Conservation (phyloP, 192 early-diverging fungal genomes). For the Coemansia sp. region DNA sequence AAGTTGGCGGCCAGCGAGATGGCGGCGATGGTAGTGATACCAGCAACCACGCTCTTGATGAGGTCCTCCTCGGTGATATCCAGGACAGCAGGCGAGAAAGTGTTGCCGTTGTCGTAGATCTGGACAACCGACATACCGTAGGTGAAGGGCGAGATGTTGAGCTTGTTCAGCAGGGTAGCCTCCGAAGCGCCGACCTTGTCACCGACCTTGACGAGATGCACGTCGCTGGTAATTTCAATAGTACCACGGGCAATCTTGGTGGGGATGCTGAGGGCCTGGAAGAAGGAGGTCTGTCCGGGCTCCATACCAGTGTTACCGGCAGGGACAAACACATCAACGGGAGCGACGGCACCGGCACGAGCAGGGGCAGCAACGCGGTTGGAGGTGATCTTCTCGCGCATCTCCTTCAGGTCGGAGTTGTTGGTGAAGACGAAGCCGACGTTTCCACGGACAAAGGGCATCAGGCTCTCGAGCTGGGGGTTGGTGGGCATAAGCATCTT, state of each 20-base stretch:
- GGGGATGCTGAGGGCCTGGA: constrained; percentile 99
- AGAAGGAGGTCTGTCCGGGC: constrained; percentile 99
- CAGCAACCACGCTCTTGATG: constrained; percentile 67
- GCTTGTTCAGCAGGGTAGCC: constrained; percentile 98
- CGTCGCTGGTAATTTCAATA: constrained; percentile 98
- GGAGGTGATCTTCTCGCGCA: constrained; percentile 86
- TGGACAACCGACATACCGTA: constrained; percentile 95
- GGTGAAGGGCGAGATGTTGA: constrained; percentile 99
- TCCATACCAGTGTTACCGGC: constrained; percentile 99
- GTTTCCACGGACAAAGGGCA: constrained; percentile 91
- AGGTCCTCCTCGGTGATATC: constrained; percentile 86
- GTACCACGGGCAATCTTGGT: constrained; percentile 99
- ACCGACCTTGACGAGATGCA: constrained; percentile 89
- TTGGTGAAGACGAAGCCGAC: constrained; percentile 99
- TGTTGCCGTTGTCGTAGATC: constrained; percentile 91
- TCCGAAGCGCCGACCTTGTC: constrained; percentile 97
- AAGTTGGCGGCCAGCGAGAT: constrained; percentile 83
- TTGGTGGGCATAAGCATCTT: constrained; percentile 67
- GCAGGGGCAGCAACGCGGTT: constrained; percentile 99
- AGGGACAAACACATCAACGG: constrained; percentile 90
- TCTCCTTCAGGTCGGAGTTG: constrained; percentile 85
- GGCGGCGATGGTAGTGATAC: constrained; percentile 74
- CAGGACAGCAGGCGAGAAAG: constrained; percentile 86
- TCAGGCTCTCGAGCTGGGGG: constrained; percentile 85
- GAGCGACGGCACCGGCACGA: constrained; percentile 93